phyloP scores from a whole-genome alignment of 2,329 filamentous ascomycete species.

The Sclerotinia minor region DNA sequence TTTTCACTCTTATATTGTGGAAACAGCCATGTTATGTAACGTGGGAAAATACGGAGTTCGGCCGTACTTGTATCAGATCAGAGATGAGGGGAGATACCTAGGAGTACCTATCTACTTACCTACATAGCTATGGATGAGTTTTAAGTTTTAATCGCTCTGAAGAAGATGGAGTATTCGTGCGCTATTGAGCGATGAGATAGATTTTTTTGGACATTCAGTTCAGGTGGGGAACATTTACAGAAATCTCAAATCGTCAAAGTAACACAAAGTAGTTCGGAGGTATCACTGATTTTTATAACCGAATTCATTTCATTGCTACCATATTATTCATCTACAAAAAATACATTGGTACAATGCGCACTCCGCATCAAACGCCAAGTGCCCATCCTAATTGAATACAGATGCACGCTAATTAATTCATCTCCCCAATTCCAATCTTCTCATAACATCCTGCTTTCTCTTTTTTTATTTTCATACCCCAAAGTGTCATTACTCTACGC shows the following conservation, averaged over 20 bases:
- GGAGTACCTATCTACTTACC: background rate
- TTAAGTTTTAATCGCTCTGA: background rate
- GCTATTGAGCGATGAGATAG: background rate
- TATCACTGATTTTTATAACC: background rate
- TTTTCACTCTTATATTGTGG: too few relatives aligned
- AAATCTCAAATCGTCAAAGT: too few relatives aligned
- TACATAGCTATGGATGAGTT: background rate
- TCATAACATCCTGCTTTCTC: background rate
- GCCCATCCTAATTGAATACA: conserved; percentile 11
- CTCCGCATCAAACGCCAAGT: conserved; percentile 16
- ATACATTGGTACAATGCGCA: conserved; percentile 16
- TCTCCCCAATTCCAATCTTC: conserved; percentile 4
- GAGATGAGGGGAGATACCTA: background rate
- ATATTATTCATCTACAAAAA: conserved; percentile 21
- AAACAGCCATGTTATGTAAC: background rate
- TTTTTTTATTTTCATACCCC: background rate
- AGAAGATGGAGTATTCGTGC: background rate
- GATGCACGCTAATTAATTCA: conserved; percentile 19
- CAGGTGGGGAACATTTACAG: too few relatives aligned
- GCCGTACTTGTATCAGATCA: background rate
- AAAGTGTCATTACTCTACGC: conserved; percentile 56
- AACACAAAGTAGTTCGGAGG: too few relatives aligned
- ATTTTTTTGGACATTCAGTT: background rate
- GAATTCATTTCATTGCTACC: conserved; percentile 15
- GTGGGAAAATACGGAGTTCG: background rate